These are phyloP conservation scores for Neurospora sp. DNA, from an alignment of 495 filamentous ascomycete species.

Conservation along the genomic window DNA sequence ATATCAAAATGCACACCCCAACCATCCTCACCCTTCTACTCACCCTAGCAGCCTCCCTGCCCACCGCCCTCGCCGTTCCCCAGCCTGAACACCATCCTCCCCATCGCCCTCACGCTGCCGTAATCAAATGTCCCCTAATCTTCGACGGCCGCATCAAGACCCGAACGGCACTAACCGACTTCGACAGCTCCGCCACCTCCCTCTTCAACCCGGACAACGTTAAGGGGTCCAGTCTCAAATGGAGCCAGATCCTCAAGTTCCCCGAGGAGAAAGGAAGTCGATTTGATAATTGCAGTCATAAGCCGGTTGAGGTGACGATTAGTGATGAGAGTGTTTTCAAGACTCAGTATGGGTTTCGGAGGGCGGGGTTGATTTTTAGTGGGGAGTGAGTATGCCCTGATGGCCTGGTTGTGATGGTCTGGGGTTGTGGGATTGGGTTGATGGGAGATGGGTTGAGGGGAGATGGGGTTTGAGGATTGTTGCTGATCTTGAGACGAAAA, in stretches of 20 bases:
- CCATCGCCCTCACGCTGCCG: conserved; percentile 5
- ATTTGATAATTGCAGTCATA: conserved; percentile 32
- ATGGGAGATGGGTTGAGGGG: too few species aligned
- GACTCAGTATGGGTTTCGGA: conserved; percentile 45
- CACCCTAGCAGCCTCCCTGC: not conserved
- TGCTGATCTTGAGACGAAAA: not conserved
- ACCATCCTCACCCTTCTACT: not conserved
- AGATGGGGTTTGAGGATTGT: not conserved
- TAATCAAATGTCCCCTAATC: conserved; percentile 33
- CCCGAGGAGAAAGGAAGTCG: conserved; percentile 19
- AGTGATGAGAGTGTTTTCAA: conserved; percentile 45
- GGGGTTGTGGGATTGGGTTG: too few species aligned
- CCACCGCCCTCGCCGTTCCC: not conserved
- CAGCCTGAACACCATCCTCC: not conserved
- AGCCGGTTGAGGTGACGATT: conserved; percentile 39
- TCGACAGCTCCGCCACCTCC: conserved; percentile 31
- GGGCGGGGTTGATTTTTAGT: conserved; percentile 42
- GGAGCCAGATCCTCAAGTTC: conserved; percentile 36
- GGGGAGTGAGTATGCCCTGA: conserved; percentile 15
- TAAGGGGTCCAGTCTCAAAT: conserved; percentile 34
- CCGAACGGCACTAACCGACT: conserved; percentile 23
- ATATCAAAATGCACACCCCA: not conserved
- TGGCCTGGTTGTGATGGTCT: not conserved
- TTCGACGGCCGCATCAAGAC: conserved; percentile 35
- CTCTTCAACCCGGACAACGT: conserved; percentile 39